Evolutionary conservation across 768 basidiomycete genomes (phyloP).

Genomic region (Boletellus sp.): DNA sequence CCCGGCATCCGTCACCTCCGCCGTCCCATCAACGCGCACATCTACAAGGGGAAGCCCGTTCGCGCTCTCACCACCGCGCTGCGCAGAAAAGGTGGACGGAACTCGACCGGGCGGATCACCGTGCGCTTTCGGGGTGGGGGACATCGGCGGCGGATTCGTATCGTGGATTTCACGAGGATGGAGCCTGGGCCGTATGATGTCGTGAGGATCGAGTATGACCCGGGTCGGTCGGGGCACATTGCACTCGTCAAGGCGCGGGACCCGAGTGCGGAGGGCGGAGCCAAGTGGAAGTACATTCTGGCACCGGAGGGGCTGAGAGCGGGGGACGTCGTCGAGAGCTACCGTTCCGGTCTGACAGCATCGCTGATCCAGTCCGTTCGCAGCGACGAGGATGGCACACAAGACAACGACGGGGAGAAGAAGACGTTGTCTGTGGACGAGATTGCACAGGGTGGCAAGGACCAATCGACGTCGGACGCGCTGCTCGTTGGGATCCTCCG

Average conservation of each 20-base stretch:
- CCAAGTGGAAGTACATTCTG: conserved; percentile 86
- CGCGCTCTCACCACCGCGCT: conserved; percentile 77
- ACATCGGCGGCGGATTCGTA: conserved; percentile 79
- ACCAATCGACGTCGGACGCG: conserved; percentile 46
- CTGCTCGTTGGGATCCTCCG: conserved; percentile 85
- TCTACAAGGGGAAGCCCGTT: conserved; percentile 84
- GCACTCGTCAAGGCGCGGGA: conserved; percentile 75
- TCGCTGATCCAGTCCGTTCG: conserved; percentile 52
- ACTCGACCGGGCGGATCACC: conserved; percentile 78
- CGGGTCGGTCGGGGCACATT: conserved; percentile 90
- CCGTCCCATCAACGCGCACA: conserved; percentile 75
- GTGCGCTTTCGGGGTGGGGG: conserved; percentile 90
- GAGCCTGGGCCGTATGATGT: conserved; percentile 84
- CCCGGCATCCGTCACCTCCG: conserved; percentile 84
- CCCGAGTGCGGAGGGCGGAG: conserved; percentile 45
- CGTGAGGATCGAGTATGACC: conserved; percentile 95
- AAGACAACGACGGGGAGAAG: background rate
- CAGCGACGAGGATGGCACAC: conserved; percentile 17
- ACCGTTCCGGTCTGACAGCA: conserved; percentile 75
- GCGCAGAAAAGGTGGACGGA: conserved; percentile 85
- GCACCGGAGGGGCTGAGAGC: conserved; percentile 87
- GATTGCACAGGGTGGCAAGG: conserved; percentile 21
- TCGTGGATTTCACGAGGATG: conserved; percentile 80
- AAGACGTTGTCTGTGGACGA: conserved; percentile 19
- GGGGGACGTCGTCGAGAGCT: conserved; percentile 85